Evolutionary conservation across 768 basidiomycete genomes (phyloP).

Genomic region (Rhodotorula taiwanensis): DNA sequence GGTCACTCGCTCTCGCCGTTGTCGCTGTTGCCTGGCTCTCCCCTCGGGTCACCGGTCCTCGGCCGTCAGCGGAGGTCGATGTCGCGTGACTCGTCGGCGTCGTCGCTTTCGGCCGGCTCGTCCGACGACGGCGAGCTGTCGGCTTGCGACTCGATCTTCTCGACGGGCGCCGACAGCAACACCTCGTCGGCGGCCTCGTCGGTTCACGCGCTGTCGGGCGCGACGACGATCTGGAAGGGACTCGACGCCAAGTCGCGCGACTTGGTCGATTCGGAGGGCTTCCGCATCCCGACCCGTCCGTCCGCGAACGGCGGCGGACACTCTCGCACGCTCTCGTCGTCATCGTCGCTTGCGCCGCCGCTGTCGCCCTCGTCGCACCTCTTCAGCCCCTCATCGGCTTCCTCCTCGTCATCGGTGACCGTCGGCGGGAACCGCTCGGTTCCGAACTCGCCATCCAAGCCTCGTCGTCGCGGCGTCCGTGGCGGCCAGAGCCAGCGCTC

Average conservation of each 20-base stretch:
- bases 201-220: background rate
- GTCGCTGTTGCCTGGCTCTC: slow-evolving; percentile 15
- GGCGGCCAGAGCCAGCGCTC: slow-evolving; percentile 32
- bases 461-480: slow-evolving; percentile 33
- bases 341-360: slow-evolving; percentile 15
- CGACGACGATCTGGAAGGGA: slow-evolving; percentile 20
- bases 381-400: background rate
- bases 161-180: slow-evolving; percentile 17
- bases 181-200: slow-evolving; percentile 1
- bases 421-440: slow-evolving; percentile 17
- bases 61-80: slow-evolving; percentile 13
- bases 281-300: slow-evolving; percentile 22
- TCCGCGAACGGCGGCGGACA: slow-evolving; percentile 2
- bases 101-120: slow-evolving; percentile 17
- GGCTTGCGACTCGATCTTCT: slow-evolving; percentile 29
- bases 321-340: slow-evolving; percentile 21
- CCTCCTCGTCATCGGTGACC: background rate
- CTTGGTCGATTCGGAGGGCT: slow-evolving; percentile 18
- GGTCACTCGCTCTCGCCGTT: slow-evolving; percentile 18
- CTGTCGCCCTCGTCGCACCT: slow-evolving; percentile 9
- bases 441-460: slow-evolving; percentile 34
- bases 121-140: slow-evolving; percentile 21
- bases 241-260: slow-evolving; percentile 15
- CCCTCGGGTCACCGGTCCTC: slow-evolving; percentile 22
- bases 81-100: slow-evolving; percentile 30